Evolutionary conservation across 352 stramenopile species (phyloP).

Genomic region (Pythium guiyangense): DNA sequence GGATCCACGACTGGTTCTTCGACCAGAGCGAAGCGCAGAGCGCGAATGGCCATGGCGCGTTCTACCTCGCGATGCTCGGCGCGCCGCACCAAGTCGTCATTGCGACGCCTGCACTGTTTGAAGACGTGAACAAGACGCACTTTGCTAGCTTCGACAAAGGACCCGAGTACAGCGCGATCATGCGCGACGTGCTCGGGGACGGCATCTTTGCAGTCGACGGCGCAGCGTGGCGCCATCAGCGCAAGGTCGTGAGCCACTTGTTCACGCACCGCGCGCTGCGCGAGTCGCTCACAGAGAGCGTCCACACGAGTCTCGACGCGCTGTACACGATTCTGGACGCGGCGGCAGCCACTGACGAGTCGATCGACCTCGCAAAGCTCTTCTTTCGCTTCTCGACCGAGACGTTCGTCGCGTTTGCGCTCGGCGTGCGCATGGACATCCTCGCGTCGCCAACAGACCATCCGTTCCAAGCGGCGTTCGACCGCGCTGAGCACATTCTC

Average conservation of each 20-base stretch:
- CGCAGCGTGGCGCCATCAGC: neutral
- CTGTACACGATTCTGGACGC: slow-evolving; percentile 20
- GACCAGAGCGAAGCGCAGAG: too few relatives aligned
- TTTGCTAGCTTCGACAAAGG: slow-evolving; percentile 9
- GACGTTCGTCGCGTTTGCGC: slow-evolving; percentile 40
- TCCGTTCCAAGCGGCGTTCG: slow-evolving; percentile 29
- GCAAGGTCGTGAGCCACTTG: neutral
- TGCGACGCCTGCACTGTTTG: too few relatives aligned
- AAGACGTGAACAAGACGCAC: slow-evolving; percentile 10
- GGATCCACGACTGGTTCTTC: too few relatives aligned
- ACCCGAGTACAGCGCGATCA: neutral
- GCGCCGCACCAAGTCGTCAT: too few relatives aligned
- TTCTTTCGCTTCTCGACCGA: slow-evolving; percentile 50
- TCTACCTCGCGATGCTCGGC: too few relatives aligned
- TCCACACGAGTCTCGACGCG: neutral
- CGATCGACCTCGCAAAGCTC: slow-evolving; percentile 28
- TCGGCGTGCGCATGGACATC: slow-evolving; percentile 20
- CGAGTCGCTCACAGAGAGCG: neutral
- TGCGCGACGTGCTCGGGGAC: slow-evolving; percentile 1
- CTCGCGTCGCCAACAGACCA: slow-evolving; percentile 15
- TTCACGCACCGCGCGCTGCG: neutral
- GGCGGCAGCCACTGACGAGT: too few relatives aligned
- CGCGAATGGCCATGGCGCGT: too few relatives aligned
- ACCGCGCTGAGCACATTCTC: slow-evolving; percentile 27
- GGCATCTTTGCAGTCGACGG: slow-evolving; percentile 5